These are phyloP conservation scores for Alternaria gansuensis DNA, from an alignment of 2,329 filamentous ascomycete genomes.

Conservation along the genomic window DNA sequence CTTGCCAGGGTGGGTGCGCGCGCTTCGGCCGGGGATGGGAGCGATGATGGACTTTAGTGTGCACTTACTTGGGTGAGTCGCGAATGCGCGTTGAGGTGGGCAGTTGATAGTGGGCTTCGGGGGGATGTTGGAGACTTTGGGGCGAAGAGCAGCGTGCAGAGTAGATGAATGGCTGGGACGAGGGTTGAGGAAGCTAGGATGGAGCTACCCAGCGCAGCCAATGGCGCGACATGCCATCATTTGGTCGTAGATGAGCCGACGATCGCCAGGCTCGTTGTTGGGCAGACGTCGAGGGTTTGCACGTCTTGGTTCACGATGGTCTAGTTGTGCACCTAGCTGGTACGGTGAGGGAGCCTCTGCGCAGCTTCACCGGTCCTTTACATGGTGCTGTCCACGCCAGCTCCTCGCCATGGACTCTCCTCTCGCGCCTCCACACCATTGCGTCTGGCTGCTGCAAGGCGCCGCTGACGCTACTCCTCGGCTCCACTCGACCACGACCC, in stretches of 20 bases:
- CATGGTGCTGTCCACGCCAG: not conserved
- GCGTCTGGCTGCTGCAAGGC: conserved; percentile 22
- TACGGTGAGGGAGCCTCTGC: not conserved
- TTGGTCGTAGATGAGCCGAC: conserved; percentile 12
- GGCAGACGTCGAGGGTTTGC: not conserved
- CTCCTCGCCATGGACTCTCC: conserved; percentile 3
- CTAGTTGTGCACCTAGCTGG: not conserved
- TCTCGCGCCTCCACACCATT: conserved; percentile 12
- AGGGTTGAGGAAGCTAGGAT: conserved; percentile 21
- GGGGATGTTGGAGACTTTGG: conserved; percentile 17
- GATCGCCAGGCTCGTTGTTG: conserved; percentile 9
- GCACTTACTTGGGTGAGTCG: conserved; percentile 40
- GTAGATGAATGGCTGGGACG: conserved; percentile 19
- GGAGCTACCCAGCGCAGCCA: conserved; percentile 23
- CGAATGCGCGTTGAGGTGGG: conserved; percentile 25
- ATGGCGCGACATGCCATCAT: conserved; percentile 20
- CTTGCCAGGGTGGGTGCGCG: conserved; percentile 33
- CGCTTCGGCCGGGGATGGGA: conserved; percentile 35
- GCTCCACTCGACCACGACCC: conserved; percentile 25
- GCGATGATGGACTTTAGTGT: conserved; percentile 12
- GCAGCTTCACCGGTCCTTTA: conserved; percentile 1
- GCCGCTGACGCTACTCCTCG: conserved; percentile 32
- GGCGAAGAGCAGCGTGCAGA: conserved; percentile 13
- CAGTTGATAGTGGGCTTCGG: conserved; percentile 1
- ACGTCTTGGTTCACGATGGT: not conserved